Evolutionary conservation across 2,329 filamentous ascomycete species (phyloP).

Genomic region (Chalara sp.): DNA sequence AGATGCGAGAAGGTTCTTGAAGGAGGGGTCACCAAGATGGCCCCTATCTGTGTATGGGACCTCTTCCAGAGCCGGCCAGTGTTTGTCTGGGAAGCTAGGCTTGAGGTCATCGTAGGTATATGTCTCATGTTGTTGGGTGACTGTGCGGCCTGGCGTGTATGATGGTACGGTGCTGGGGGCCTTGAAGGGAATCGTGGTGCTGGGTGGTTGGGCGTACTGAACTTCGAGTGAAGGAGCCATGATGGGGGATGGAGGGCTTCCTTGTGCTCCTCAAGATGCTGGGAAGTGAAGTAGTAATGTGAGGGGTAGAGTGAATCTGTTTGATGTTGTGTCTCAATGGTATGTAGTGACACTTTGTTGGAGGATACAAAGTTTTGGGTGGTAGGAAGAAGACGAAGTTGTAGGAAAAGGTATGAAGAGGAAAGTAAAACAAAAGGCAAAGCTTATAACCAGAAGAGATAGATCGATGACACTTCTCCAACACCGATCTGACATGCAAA

Average conservation of each 20-base stretch:
- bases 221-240: conserved; percentile 16
- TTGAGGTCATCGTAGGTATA: conserved; percentile 46
- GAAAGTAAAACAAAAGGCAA: no score
- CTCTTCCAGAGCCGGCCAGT: conserved; percentile 42
- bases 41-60: conserved; percentile 47
- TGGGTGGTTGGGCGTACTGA: conserved; percentile 4
- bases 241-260: background rate
- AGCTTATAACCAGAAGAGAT: no score
- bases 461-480: no score
- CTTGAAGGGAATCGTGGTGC: conserved; percentile 4
- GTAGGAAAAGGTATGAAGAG: no score
- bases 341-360: no score
- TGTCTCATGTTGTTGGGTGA: conserved; percentile 36
- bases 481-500: no score
- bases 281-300: no score
- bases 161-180: conserved; percentile 1
- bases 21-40: conserved; percentile 44
- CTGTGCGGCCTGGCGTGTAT: conserved; percentile 37
- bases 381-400: no score
- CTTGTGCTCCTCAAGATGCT: no score
- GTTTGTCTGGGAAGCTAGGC: conserved; percentile 44
- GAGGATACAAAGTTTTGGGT: no score
- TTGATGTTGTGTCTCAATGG: no score
- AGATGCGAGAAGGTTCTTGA: conserved; percentile 42
- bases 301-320: no score